Base-by-base conservation (phyloP, 73 alveolate genomes). In the Symbiodinium pilosum region DNA sequence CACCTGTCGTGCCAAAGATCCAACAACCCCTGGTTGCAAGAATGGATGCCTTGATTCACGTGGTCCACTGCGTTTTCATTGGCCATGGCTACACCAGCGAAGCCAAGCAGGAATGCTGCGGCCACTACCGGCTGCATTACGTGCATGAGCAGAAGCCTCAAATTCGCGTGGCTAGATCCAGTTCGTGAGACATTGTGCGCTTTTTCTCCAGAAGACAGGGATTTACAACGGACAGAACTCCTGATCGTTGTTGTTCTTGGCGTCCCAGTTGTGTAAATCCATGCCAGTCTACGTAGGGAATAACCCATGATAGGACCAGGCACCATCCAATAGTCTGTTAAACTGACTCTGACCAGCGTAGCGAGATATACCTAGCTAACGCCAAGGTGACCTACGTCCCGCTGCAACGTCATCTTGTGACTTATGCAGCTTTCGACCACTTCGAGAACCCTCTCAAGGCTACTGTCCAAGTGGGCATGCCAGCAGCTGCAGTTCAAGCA, bases 401-500 rank as follows among this genome's bases (percentile, higher is more conserved):
- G 8, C 47, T 89, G 51, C 95, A 89, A 73, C 86, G 69, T 43
- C 95, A 89, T 16, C 83, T 89, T 71, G 87, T 89, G n/a, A 89
- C 95, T 40, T 89, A 89, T n/a, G 86, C 75, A 24, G 75, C 56
- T 38, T 56, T 34, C 34, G 86, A 36, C 38, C 87, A 84, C 77
- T 40, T 41, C 87, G 75, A 41, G 51, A 84, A 89, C 18, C 44
- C 71, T 18, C 69, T 77, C 36, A 89, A 81, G 95, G 95, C 95
- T 6, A 89, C 95, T 28, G 95, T 89, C 51, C 95, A 89, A 38
- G 87, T 89, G 2, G 95, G 95, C 73, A 89, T 89, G 95, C 95
- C 95, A 40, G 95, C 39, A 18, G 87, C 95, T 41, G 95, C 95
- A 20, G 95, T 89, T 84, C 87, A 89, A 64, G 95, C 95, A 40